Conservation (phyloP, 768 basidiomycete genomes). For the Leccinum barrowsii region DNA sequence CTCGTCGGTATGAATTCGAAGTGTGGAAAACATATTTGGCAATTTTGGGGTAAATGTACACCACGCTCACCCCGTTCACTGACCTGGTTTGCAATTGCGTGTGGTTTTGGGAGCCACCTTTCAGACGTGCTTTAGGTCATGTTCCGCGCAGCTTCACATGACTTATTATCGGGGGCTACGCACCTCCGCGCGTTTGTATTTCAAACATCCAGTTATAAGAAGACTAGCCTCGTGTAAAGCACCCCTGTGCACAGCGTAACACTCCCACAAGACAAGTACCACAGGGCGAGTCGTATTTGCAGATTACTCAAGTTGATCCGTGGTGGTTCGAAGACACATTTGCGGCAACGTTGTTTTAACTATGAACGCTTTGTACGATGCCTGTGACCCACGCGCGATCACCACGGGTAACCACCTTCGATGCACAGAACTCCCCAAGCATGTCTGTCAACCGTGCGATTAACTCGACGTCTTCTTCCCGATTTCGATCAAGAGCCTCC, state of each 20-base stretch:
- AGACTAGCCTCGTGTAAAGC: neutral
- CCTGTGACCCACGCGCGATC: slow-evolving; percentile 67
- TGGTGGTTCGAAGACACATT: neutral
- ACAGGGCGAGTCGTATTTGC: neutral
- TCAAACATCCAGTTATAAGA: neutral
- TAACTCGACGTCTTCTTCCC: slow-evolving; percentile 46
- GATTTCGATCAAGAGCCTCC: slow-evolving; percentile 49
- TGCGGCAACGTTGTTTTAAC: slow-evolving; percentile 4
- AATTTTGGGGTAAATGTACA: neutral
- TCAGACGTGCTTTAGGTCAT: neutral
- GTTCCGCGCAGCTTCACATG: neutral
- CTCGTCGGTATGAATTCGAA: no score
- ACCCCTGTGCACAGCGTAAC: neutral
- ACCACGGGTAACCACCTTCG: slow-evolving; percentile 39
- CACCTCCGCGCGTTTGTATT: neutral
- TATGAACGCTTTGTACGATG: slow-evolving; percentile 38
- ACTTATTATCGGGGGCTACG: neutral
- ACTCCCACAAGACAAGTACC: neutral
- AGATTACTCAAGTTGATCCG: neutral
- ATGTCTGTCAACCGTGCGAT: slow-evolving; percentile 46
- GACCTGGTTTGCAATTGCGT: neutral
- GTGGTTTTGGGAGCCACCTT: neutral
- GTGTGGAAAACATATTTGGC: neutral
- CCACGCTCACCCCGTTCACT: neutral
- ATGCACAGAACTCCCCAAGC: slow-evolving; percentile 63